A percentile compares a stretch with the other conserved stretches of the same genome.
phyloP scores from a whole-genome alignment of 2,329 filamentous ascomycete genomes.

The Periconia sp. region DNA sequence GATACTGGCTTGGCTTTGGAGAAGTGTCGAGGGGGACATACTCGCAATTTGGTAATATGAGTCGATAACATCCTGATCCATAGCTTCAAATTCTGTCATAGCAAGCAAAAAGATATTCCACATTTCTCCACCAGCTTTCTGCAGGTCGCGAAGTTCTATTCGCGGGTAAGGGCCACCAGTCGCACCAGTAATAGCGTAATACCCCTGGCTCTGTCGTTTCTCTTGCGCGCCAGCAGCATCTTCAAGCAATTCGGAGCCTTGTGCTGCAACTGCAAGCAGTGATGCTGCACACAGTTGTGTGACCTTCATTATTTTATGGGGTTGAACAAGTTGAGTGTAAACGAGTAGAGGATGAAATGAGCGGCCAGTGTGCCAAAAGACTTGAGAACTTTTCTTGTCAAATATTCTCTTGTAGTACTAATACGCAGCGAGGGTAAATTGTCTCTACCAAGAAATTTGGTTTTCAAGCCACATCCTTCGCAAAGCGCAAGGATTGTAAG shows the following conservation, averaged over 20 bases:
- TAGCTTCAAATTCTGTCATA: constrained; percentile 71
- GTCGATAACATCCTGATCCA: constrained; percentile 64
- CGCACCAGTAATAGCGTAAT: constrained; percentile 28
- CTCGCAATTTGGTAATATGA: constrained; percentile 81
- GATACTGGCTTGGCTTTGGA: not conserved
- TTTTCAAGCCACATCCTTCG: not conserved
- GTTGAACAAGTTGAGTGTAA: not conserved
- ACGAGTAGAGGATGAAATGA: not conserved
- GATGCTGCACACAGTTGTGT: constrained; percentile 9
- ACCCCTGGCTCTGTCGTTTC: constrained; percentile 18
- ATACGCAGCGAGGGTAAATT: too few relatives aligned
- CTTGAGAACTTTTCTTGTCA: too few relatives aligned
- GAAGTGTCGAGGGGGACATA: too few relatives aligned
- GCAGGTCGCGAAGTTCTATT: constrained; percentile 69
- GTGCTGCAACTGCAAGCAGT: constrained; percentile 9
- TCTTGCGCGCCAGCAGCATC: too few relatives aligned
- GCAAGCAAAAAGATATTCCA: constrained; percentile 79
- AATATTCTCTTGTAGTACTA: too few relatives aligned
- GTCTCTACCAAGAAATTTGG: not conserved
- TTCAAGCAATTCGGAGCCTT: too few relatives aligned
- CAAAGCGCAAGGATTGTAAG: constrained; percentile 3
- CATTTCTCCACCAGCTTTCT: constrained; percentile 61
- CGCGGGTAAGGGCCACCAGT: constrained; percentile 49
- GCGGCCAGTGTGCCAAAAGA: too few relatives aligned
- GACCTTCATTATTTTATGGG: constrained; percentile 13